Evolutionary conservation across 345 rosid genomes (phyloP), one percentile per base, ranked within the genome.

Genomic region (Noccaea bulbosa): DNA sequence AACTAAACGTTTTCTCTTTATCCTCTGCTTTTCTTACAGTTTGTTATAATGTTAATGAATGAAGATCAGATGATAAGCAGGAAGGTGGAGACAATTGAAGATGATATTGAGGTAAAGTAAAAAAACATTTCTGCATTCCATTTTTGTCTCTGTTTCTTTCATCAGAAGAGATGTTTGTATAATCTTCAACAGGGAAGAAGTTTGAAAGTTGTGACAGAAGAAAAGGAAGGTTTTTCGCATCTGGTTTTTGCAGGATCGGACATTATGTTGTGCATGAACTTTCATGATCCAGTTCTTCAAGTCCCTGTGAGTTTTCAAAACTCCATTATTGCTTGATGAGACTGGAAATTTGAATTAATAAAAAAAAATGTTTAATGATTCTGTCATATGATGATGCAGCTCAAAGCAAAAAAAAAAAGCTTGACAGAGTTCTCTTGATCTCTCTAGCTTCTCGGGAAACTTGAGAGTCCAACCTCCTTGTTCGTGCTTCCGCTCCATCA

Each of bases 211-310:
- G 53, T 89, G 11, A 57, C 58, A 58, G 55, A 62, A 77, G 71
- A 74, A 16, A 80, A 82, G 17, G 87, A 89, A 62, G 84, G 40
- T 50, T 47, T 83, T 38, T 80, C 74, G 45, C 95, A 85, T 80
- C 56, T 85, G 76, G 61, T 83, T 67, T 65, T 78, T 49, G 88
- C 87, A 38, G 95, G 86, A 78, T 86, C 87, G 30, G 91, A 88
- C 79, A 78, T 88, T 43, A 83, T 88, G 45, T 68, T 84, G 69
- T 88, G 89, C 56, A 64, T 76, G 46, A 76, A 85, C 22, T 84
- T 83, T 24, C 76, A 81, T 22, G 88, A 88, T 67, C 84, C 90
- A 41, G n/a, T 80, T 43, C 82, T 80, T 41, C 91, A 86, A 80
- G 80, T 85, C 68, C 90, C 83, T 32, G 95, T 89, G 76, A 44